Evolutionary conservation across 495 filamentous ascomycete genomes (phyloP).

Genomic region (Lasiosphaeria miniovina): DNA sequence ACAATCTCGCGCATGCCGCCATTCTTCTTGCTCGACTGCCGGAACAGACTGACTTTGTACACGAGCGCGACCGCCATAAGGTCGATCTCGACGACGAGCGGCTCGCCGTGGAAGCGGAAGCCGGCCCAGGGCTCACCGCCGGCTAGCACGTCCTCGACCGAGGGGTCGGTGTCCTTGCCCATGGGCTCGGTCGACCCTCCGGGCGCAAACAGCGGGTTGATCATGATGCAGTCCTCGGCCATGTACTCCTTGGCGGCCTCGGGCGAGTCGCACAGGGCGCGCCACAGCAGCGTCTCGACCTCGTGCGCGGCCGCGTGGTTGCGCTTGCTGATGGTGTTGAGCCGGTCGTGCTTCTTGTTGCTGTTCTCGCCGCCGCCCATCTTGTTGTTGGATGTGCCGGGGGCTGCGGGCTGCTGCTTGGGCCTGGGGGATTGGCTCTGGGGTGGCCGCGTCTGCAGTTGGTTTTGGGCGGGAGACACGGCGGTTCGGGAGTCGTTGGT

Average conservation of each 20-base stretch:
- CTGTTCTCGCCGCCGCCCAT: slow-evolving; percentile 11
- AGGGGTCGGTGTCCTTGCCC: slow-evolving; percentile 25
- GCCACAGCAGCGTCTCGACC: slow-evolving; percentile 35
- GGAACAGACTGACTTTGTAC: slow-evolving; percentile 32
- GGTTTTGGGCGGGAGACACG: background rate
- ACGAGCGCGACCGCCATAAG: slow-evolving; percentile 33
- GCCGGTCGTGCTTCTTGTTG: slow-evolving; percentile 18
- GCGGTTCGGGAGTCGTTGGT: slow-evolving; percentile 20
- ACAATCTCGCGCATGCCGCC: slow-evolving; percentile 25
- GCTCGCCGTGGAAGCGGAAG: slow-evolving; percentile 28
- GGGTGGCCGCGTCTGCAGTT: background rate
- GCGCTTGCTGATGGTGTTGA: slow-evolving; percentile 39
- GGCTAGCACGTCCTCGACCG: slow-evolving; percentile 23
- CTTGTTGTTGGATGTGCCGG: slow-evolving; percentile 18
- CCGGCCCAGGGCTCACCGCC: slow-evolving; percentile 21
- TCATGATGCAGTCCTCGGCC: slow-evolving; percentile 37
- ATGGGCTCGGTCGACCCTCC: slow-evolving; percentile 18
- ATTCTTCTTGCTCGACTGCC: slow-evolving; percentile 10
- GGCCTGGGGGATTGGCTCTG: slow-evolving; percentile 4
- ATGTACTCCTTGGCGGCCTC: slow-evolving; percentile 31
- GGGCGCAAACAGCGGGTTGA: slow-evolving; percentile 32
- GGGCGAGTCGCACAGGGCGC: slow-evolving; percentile 34
- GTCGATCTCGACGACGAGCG: slow-evolving; percentile 35
- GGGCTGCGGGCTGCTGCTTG: slow-evolving; percentile 1
- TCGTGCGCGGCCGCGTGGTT: slow-evolving; percentile 36